Percentiles rank a stretch among this genome's conserved stretches.
Evolutionary conservation across 2,329 filamentous ascomycete species (phyloP).

Genomic region (Zymoseptoria tritici): DNA sequence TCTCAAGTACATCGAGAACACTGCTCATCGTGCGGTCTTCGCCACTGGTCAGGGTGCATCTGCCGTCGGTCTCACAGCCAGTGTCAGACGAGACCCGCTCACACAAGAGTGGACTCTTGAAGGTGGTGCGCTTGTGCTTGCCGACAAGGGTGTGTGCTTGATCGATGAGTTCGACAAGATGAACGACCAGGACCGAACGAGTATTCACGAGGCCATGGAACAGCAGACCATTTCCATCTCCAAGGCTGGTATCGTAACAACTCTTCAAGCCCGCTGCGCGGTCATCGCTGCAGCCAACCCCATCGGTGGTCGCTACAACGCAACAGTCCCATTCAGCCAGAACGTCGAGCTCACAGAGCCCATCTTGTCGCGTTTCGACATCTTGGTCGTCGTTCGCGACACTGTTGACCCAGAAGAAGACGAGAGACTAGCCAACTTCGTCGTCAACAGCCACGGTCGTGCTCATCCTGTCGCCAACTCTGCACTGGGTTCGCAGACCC

Average conservation of each 20-base stretch:
- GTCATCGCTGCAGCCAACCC: constrained; percentile 97
- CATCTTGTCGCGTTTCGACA: constrained; percentile 95
- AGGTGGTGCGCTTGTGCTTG: constrained; percentile 88
- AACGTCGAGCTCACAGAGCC: constrained; percentile 97
- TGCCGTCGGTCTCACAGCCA: constrained; percentile 94
- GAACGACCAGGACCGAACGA: constrained; percentile 97
- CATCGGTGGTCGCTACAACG: constrained; percentile 92
- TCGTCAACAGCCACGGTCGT: constrained; percentile 86
- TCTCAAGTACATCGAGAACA: constrained; percentile 96
- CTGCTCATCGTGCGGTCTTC: constrained; percentile 91
- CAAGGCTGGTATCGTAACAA: constrained; percentile 97
- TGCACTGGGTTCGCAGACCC: constrained; percentile 23
- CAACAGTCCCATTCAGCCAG: constrained; percentile 87
- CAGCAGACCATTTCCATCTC: constrained; percentile 99
- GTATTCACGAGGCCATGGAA: constrained; percentile 99
- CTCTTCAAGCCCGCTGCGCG: constrained; percentile 87
- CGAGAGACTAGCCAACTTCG: constrained; percentile 86
- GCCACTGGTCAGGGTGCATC: constrained; percentile 95
- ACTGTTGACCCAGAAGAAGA: constrained; percentile 89
- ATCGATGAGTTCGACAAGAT: constrained; percentile 99
- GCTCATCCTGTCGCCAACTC: constrained; percentile 60
- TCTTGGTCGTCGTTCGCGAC: constrained; percentile 91
- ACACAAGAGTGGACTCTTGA: constrained; percentile 97
- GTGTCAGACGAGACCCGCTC: constrained; percentile 87
- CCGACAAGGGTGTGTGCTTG: constrained; percentile 87